phyloP scores from a whole-genome alignment of 306 rosid genomes.

The Castanea mollissima region DNA sequence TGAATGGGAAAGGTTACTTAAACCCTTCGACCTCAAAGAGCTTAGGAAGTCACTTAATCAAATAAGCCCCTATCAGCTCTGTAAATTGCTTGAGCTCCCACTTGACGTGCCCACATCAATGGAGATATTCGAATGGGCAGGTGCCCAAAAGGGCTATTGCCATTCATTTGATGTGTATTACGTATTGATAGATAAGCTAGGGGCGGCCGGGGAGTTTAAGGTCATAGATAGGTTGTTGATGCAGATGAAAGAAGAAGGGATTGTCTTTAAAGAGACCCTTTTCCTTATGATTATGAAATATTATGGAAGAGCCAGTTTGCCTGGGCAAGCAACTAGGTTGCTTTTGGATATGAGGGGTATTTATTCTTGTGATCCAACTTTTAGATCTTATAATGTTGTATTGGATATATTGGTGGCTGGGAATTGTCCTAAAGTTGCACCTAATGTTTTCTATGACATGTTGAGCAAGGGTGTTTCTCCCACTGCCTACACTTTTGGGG shows the following conservation, averaged over 20 bases:
- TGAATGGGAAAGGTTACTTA: conserved; percentile 81
- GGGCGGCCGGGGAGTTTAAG: conserved; percentile 65
- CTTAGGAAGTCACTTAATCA: conserved; percentile 52
- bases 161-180: conserved; percentile 69
- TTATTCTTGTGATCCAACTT: conserved; percentile 67
- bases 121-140: conserved; percentile 66
- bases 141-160: conserved; percentile 66
- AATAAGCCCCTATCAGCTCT: conserved; percentile 70
- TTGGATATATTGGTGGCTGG: conserved; percentile 67
- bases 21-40: conserved; percentile 75
- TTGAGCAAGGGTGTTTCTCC: conserved; percentile 74
- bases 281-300: conserved; percentile 69
- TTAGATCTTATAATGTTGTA: conserved; percentile 76
- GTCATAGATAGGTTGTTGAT: conserved; percentile 57
- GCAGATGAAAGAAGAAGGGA: conserved; percentile 76
- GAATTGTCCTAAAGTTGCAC: conserved; percentile 61
- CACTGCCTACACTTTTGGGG: conserved; percentile 61
- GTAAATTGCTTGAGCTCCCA: conserved; percentile 69
- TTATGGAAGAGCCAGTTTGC: conserved; percentile 73
- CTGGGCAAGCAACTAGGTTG: conserved; percentile 86
- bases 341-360: conserved; percentile 77
- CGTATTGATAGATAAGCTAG: conserved; percentile 72
- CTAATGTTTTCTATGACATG: conserved; percentile 88
- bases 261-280: conserved; percentile 67
- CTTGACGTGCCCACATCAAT: conserved; percentile 69